Base-by-base conservation (phyloP, 1,284 basidiomycete species). In the Ustilago tritici region DNA sequence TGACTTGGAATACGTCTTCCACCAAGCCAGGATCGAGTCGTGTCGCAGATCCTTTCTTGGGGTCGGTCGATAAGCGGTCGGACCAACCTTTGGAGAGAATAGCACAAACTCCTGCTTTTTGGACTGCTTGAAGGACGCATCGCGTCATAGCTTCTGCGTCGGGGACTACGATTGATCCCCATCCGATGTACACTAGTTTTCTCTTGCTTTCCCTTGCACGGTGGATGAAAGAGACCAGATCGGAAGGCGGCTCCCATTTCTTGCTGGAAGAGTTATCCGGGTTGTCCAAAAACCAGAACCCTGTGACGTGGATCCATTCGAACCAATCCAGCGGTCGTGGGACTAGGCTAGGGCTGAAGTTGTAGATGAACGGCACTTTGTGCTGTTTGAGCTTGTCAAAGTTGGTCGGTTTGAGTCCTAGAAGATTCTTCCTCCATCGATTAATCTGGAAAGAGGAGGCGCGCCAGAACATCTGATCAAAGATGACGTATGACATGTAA, bases 1-100 rank as follows among this genome's bases (percentile, higher is more conserved):
- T 89, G 68, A 99, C 92, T 2, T 91, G 90, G 84, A 90, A 90
- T 14, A 92, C 87, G 68, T 90, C 88, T 0, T 92, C 89, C 63
- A 90, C 88, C 10, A 93, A 92, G 60, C 93, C 87, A 19, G 91
- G 89, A 55, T 89, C 88, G 34, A 87, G 76, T 28, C 23, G 23
- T 28, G 76, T 53, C 32, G 80, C 63, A n/a, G 73, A 63, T 3
- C 80, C 77, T 28, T 75, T 70, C 53, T 55, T 50, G 1, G 56
- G 11, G 19, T 64, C 63, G 4, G 47, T 23, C 4, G 74, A 86
- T 85, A 79, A 89, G 57, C 96, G 90, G 87, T 98, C 95, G 3
- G 94, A 97, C 96, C 96, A 99, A 38, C 96, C 96, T 87, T 98
- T 98, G 46, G 95, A 96, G 32, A 99, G 88, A 76, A 99, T 95